A percentile compares a stretch with the other conserved stretches of the same genome.
These are phyloP conservation scores for Cordyceps cateniannulata DNA, from an alignment of 2,329 filamentous ascomycete genomes.

Conservation along the genomic window DNA sequence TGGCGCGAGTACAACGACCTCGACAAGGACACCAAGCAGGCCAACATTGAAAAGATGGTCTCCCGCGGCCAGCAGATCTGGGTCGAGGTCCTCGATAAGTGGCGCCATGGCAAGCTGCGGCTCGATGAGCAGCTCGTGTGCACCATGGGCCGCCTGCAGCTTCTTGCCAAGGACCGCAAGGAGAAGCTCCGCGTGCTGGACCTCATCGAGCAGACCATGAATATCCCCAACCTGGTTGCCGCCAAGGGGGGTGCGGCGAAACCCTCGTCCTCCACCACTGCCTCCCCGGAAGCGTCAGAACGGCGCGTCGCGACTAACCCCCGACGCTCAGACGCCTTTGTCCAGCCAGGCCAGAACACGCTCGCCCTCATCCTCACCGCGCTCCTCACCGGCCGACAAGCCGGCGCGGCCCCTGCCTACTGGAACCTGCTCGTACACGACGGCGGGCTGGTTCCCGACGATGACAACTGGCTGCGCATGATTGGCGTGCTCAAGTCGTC, in stretches of 20 bases:
- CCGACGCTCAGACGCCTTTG: conserved; percentile 18
- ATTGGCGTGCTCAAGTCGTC: conserved; percentile 60
- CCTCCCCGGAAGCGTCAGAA: not conserved
- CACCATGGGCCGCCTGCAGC: conserved; percentile 73
- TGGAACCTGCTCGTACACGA: conserved; percentile 65
- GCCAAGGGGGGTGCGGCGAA: not conserved
- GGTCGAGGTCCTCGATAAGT: conserved; percentile 71
- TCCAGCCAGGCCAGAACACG: conserved; percentile 45
- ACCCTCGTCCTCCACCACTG: not conserved
- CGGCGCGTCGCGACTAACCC: not conserved
- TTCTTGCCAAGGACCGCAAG: conserved; percentile 49
- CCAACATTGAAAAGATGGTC: conserved; percentile 41
- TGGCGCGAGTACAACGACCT: conserved; percentile 22
- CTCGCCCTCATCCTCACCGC: conserved; percentile 65
- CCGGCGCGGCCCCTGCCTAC: conserved; percentile 62
- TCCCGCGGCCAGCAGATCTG: conserved; percentile 68
- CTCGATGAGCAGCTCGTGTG: conserved; percentile 76
- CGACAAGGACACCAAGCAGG: conserved; percentile 24
- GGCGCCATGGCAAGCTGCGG: conserved; percentile 61
- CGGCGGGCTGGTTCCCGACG: conserved; percentile 62
- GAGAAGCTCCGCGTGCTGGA: conserved; percentile 68
- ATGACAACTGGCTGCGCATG: conserved; percentile 61
- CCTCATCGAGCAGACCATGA: conserved; percentile 76
- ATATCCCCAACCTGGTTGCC: conserved; percentile 51
- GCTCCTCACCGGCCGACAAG: conserved; percentile 53